phyloP scores from a whole-genome alignment of 495 filamentous ascomycete species.

The Trichoderma gamsii region DNA sequence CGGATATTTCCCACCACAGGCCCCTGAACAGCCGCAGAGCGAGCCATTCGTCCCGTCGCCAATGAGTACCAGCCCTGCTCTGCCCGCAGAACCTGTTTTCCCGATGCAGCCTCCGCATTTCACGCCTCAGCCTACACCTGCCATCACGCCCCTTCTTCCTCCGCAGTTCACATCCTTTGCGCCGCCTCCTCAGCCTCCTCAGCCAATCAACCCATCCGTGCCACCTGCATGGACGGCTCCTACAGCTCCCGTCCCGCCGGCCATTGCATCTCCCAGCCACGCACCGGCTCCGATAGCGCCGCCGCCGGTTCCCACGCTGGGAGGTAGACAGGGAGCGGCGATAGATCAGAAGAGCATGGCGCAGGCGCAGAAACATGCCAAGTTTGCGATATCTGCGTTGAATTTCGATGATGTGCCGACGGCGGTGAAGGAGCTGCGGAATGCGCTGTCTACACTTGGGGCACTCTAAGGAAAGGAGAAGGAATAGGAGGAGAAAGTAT shows the following conservation, averaged over 20 bases:
- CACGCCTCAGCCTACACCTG: constrained; percentile 21
- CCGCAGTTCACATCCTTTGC: constrained; percentile 14
- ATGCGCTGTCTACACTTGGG: constrained; percentile 64
- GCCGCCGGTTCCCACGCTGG: constrained; percentile 19
- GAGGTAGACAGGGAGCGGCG: constrained; percentile 19
- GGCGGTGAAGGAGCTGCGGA: constrained; percentile 75
- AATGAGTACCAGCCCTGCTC: constrained; percentile 10
- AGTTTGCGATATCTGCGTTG: constrained; percentile 93
- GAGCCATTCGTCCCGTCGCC: not conserved
- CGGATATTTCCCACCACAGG: constrained; percentile 8
- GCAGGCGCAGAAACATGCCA: constrained; percentile 88
- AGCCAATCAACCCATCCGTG: constrained; percentile 18
- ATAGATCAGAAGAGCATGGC: constrained; percentile 70
- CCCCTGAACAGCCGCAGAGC: not conserved
- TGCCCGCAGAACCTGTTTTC: not conserved
- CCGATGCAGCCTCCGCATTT: constrained; percentile 13
- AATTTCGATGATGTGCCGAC: constrained; percentile 95
- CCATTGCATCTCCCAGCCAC: constrained; percentile 17
- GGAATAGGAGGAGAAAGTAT: too few species aligned
- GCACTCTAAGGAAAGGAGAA: constrained; percentile 22
- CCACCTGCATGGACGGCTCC: constrained; percentile 13
- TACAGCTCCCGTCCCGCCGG: constrained; percentile 22
- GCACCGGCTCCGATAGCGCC: constrained; percentile 17
- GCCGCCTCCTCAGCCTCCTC: constrained; percentile 29
- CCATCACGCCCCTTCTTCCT: constrained; percentile 19